These are phyloP conservation scores for Lunasporangiospora selenospora DNA, from an alignment of 192 early-diverging fungal species.

Conservation along the genomic window DNA sequence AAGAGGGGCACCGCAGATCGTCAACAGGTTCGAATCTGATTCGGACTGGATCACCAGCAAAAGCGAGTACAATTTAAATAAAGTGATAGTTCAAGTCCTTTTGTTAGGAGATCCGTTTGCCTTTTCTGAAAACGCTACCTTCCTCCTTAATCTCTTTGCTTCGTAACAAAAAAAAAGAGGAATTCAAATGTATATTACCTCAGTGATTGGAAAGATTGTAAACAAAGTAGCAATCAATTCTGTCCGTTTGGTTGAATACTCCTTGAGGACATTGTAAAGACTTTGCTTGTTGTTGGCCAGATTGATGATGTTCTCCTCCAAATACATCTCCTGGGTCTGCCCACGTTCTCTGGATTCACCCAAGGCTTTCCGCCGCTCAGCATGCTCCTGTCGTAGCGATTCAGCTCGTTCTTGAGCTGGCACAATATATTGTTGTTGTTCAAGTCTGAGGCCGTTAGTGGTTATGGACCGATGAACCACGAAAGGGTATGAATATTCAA, in stretches of 20 bases:
- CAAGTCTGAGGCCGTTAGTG: not conserved
- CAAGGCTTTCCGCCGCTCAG: slow-evolving; percentile 36
- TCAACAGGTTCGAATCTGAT: slow-evolving; percentile 49
- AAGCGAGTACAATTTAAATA: not conserved
- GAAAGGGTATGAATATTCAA: not conserved
- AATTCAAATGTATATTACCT: no score
- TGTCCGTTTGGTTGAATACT: slow-evolving; percentile 46
- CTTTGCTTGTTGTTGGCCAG: slow-evolving; percentile 51
- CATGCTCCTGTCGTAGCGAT: slow-evolving; percentile 34
- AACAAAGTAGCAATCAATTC: slow-evolving; percentile 66
- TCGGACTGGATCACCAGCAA: slow-evolving; percentile 46
- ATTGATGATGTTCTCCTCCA: slow-evolving; percentile 53
- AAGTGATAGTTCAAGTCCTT: no score
- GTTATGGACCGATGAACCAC: not conserved
- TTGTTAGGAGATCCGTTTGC: no score
- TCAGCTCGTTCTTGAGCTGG: slow-evolving; percentile 41
- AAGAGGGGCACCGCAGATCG: slow-evolving; percentile 58
- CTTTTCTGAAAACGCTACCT: no score
- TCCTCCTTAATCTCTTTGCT: no score
- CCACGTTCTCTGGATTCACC: slow-evolving; percentile 45
- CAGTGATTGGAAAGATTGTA: slow-evolving; percentile 64
- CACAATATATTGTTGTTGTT: not conserved
- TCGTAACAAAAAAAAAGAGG: not conserved
- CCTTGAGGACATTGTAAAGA: slow-evolving; percentile 44
- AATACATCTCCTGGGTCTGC: slow-evolving; percentile 51